Evolutionary conservation across 2,329 filamentous ascomycete species (phyloP), one percentile per base, ranked within the genome.

Genomic region (Parafenestella ontariensis): DNA sequence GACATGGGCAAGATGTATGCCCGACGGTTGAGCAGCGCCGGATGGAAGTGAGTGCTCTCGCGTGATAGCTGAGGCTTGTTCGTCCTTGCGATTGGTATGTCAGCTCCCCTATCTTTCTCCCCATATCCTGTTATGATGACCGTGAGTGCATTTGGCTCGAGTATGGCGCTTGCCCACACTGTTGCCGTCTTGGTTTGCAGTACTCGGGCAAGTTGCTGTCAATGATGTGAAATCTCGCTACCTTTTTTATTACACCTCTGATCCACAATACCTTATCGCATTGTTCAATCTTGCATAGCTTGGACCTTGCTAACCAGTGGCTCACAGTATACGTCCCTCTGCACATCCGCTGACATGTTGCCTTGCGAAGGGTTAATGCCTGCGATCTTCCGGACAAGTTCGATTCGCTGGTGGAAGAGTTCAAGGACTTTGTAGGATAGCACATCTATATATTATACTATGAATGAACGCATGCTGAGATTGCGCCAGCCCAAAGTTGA

Each of bases 111-210:
- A 46, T 46, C 55, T 52, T 11, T 40, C 49, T 51, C 45, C 46
- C 37, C 52, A 44, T 46, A 26, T 53, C 28, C 60, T 69, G 77
- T 76, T 76, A 92, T 96, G 94, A 98, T 98, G 94, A 98, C 94
- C 92, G 70, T 94, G 94, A 98, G 94, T 93, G 94, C 94, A 98
- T 98, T 98, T 98, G 94, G 94, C 94, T 98, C 92, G 94, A 98
- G 94, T 85, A 96, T 92, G 87, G 87, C 82, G 79, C 81, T 83
- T 81, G 79, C 81, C 78, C 71, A 78, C 81, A 81, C 82, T 82
- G 79, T 81, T 79, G 82, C 89, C 90, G 87, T 96, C 89, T 85
- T 94, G 91, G 89, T 83, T 78, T 52, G 81, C 80, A 69, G 79
- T 79, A 80, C 69, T 73, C 74, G 65, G 76, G 80, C 78, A 76